Percentiles rank a stretch among this genome's conserved stretches.
Conservation (phyloP, 2,329 filamentous ascomycete genomes). For the Diplodia corticola region DNA sequence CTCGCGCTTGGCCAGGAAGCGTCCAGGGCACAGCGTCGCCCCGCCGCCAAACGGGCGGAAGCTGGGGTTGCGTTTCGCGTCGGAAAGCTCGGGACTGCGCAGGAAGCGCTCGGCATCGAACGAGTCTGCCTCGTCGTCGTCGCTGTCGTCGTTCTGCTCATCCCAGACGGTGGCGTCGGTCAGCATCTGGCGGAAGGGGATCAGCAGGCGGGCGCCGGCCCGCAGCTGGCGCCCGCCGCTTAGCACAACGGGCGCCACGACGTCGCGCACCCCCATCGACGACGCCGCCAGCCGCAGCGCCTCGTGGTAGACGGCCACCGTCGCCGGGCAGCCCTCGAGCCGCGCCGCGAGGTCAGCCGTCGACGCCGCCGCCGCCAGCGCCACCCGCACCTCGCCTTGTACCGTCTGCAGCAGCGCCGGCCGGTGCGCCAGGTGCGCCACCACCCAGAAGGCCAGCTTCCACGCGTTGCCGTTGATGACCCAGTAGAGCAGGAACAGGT, state of each 20-base stretch:
- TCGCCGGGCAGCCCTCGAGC: constrained; percentile 20
- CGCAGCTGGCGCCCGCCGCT: constrained; percentile 24
- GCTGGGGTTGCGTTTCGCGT: background rate
- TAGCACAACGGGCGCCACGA: constrained; percentile 21
- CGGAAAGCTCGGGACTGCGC: background rate
- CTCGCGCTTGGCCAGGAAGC: constrained; percentile 21
- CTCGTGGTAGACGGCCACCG: constrained; percentile 25
- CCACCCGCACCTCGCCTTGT: background rate
- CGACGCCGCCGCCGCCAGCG: background rate
- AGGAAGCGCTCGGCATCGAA: constrained; percentile 19
- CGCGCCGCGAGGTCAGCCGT: constrained; percentile 12
- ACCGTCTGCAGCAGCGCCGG: constrained; percentile 8
- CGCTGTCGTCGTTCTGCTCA: too few species aligned
- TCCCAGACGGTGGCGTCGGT: constrained; percentile 23
- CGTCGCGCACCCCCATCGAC: constrained; percentile 19
- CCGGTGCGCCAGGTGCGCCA: constrained; percentile 25
- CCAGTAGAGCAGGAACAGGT: constrained; percentile 9
- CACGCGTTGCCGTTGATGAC: constrained; percentile 28
- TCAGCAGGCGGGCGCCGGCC: constrained; percentile 24
- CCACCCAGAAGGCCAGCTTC: constrained; percentile 29
- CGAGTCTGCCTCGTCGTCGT: constrained; percentile 20
- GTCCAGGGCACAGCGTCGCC: constrained; percentile 12
- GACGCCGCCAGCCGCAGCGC: constrained; percentile 22
- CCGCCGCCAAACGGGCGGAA: constrained; percentile 23
- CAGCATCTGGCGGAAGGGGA: constrained; percentile 28